Evolutionary conservation across 2,329 filamentous ascomycete genomes (phyloP), one percentile per base, ranked within the genome.

Genomic region (Botrytis porri): DNA sequence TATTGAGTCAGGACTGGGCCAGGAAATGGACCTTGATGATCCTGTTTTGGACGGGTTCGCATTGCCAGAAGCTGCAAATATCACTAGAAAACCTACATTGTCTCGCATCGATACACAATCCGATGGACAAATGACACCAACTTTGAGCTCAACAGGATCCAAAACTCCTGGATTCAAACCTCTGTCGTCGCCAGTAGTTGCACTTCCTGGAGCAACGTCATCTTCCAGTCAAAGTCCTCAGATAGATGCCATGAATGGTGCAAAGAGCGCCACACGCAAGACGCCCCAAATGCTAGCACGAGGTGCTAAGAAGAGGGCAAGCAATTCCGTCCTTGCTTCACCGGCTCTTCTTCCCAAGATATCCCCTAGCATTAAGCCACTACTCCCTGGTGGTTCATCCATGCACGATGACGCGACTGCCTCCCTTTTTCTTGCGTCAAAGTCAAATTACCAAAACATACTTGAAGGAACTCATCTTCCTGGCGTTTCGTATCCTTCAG

Each of bases 371-470:
- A 97, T 99, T 81, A 97, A 97, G 81, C 95, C 96, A 16, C 83
- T 98, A 35, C 87, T 98, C 64, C 94, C 94, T 32, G 86, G 83
- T 16, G 81, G 86, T 4, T 83, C 86, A 73, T 85, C 87, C 1
- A 85, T 85, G 7, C 54, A 65, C 22, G 62, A 72, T 1, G 88
- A 90, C 76, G 88, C 89, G 77, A 86, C 88, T 2, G 86, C 89
- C 0, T 90, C 88, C n/a, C 87, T 94, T 41, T 87, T 98, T 62
- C 87, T 99, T 41, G 93, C 95, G 51, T 94, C 93, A 25, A 98
- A 98, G 81, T 98, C 95, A 2, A 99, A 99, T 80, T 99, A 99
- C 79, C 95, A 98, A 80, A 97, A 98, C 78, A 96, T 99, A 54
- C 84, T 99, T 18, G 96, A 98, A 81, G 96, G 96, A 66, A 98